These are phyloP conservation scores for Verticillium klebahnii DNA, from an alignment of 2,329 filamentous ascomycete genomes.

Conservation along the genomic window DNA sequence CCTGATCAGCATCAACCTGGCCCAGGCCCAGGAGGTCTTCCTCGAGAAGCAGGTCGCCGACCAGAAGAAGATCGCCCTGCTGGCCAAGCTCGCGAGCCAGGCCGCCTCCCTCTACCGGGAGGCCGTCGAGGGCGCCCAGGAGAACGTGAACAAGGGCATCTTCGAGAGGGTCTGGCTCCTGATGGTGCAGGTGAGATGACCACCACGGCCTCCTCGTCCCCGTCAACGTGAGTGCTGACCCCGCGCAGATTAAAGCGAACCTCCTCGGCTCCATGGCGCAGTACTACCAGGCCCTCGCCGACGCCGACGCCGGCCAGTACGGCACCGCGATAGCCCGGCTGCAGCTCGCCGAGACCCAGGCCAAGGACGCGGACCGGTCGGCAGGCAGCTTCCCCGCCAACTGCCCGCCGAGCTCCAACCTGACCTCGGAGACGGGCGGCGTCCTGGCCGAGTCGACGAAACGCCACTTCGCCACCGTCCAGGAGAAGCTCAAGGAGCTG, in stretches of 20 bases:
- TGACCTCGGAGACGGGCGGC: conserved; percentile 72
- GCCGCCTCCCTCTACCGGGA: conserved; percentile 84
- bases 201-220: neutral
- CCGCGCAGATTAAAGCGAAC: conserved; percentile 64
- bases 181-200: conserved; percentile 66
- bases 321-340: conserved; percentile 80
- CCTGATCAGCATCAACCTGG: conserved; percentile 86
- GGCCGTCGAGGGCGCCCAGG: conserved; percentile 83
- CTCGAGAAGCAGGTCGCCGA: conserved; percentile 93
- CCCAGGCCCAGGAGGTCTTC: conserved; percentile 95
- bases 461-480: conserved; percentile 73
- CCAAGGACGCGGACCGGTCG: conserved; percentile 71
- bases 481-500: conserved; percentile 72
- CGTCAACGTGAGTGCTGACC: conserved; percentile 4
- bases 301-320: conserved; percentile 83
- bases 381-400: conserved; percentile 78
- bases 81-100: conserved; percentile 91
- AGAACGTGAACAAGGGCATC: conserved; percentile 83
- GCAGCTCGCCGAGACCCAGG: conserved; percentile 72
- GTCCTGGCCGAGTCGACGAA: conserved; percentile 78
- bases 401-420: conserved; percentile 75
- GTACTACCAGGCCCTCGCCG: conserved; percentile 88
- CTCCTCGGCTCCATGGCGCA: conserved; percentile 83
- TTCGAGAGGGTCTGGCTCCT: conserved; percentile 94
- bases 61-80: conserved; percentile 83